Evolutionary conservation across 139 green algal genomes (phyloP).

Genomic region (Chlorella sp.): DNA sequence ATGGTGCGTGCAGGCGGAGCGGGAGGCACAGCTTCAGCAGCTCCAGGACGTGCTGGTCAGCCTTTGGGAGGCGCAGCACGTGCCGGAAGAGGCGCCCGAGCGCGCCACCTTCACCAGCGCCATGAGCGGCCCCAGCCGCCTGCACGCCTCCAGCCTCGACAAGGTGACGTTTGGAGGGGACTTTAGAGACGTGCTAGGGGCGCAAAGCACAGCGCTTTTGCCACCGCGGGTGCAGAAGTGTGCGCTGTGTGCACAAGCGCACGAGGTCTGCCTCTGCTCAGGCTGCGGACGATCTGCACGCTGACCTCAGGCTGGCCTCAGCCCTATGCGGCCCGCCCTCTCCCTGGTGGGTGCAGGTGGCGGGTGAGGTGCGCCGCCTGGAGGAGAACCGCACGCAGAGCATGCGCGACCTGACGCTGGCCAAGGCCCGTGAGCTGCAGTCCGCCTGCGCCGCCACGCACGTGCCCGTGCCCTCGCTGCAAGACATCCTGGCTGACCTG

Average conservation of each 20-base stretch:
- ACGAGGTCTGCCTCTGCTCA: too few relatives aligned
- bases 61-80: conserved; percentile 32
- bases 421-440: conserved; percentile 40
- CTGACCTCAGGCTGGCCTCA: too few relatives aligned
- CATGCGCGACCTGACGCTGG: conserved; percentile 40
- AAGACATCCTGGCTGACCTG: neutral
- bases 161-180: too few relatives aligned
- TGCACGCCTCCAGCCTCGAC: conserved; percentile 29
- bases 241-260: too few relatives aligned
- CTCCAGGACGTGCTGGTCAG: conserved; percentile 30
- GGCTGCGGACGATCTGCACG: too few relatives aligned
- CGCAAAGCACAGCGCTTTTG: too few relatives aligned
- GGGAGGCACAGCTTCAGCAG: conserved; percentile 20
- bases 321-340: too few relatives aligned
- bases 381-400: conserved; percentile 39
- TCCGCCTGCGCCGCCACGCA: conserved; percentile 38
- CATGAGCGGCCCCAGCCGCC: conserved; percentile 14
- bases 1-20: conserved; percentile 33
- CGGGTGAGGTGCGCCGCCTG: conserved; percentile 44
- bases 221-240: too few relatives aligned
- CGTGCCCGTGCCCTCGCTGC: conserved; percentile 23
- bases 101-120: conserved; percentile 6
- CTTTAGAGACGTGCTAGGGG: too few relatives aligned
- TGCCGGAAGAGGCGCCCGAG: conserved; percentile 20
- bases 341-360: conserved; percentile 27